Base-by-base conservation (phyloP, 2,329 filamentous ascomycete species). In the Zymoseptoria tritici region DNA sequence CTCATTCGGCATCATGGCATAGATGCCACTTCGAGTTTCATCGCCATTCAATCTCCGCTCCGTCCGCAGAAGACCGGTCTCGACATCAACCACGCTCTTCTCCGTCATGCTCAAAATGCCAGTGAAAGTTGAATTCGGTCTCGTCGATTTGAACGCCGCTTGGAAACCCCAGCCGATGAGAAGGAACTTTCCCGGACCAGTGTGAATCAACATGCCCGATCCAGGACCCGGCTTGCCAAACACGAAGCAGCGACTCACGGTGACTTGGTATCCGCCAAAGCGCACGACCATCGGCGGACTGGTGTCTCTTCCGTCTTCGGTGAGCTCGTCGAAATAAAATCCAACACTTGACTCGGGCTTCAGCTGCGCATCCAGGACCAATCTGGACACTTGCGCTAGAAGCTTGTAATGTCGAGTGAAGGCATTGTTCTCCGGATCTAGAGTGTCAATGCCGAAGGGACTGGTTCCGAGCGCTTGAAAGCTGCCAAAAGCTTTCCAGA, bases 1-100 rank as follows among this genome's bases (percentile, higher is more conserved):
- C 36, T 82, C 79, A 59, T 78, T 81, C 0, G 80, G 82, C 82
- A 85, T 85, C 63, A 83, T 80, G 19, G 76, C 66, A 54, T 76
- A 79, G 53, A 72, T 71, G 1, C 81, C 81, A 63, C 77, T 78
- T 22, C 76, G 66, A 4, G 77, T 80, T 71, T 80, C 78, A 22
- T 80, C 78, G 0, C 78, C 77, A 57, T 77, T 76, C 22, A 80
- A 60, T 20, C 68, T 62, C 26, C 76, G 70, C 58, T 74, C 54
- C 0, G 75, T 78, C 20, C 63, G 65, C 55, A 80, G 46, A 56
- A 72, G 67, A 1, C 74, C 75, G 2, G 69, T 74, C 16, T 73
- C 70, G 8, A 69, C 64, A 24, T 78, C 70, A 4, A 77, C 70
- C 2, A 69, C 69, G 36, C 36, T 42, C 63, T 78, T 77, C 67